Conservation (phyloP, 2,329 filamentous ascomycete species). For the Kalaharituber pfeilii region DNA sequence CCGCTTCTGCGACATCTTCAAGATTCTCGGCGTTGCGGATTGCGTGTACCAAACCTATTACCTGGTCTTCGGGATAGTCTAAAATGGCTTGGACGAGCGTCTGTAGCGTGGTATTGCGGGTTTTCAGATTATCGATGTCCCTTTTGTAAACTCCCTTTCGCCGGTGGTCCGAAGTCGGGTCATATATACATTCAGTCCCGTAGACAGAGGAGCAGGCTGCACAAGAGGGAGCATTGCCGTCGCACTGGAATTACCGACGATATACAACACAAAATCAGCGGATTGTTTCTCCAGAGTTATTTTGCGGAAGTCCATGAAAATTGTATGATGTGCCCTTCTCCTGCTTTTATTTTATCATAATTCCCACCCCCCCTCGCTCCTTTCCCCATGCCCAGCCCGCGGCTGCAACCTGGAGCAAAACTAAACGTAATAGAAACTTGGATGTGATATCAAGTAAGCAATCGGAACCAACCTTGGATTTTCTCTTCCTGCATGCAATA, state of each 20-base stretch:
- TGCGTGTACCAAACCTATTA: conserved; percentile 59
- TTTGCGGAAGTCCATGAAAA: not conserved
- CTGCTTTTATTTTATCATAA: too few species aligned
- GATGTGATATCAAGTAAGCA: not conserved
- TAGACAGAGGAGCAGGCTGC: conserved; percentile 95
- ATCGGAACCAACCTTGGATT: conserved; percentile 42
- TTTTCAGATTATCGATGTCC: conserved; percentile 75
- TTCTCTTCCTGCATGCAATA: conserved; percentile 59
- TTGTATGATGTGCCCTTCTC: too few species aligned
- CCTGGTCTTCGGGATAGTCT: conserved; percentile 66
- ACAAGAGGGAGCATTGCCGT: conserved; percentile 78
- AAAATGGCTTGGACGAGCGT: conserved; percentile 85
- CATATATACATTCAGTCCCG: conserved; percentile 76
- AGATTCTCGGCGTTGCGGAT: conserved; percentile 73
- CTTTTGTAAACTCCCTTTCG: conserved; percentile 95
- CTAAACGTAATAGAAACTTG: not conserved
- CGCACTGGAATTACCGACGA: conserved; percentile 39
- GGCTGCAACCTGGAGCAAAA: not conserved
- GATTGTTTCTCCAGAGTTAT: not conserved
- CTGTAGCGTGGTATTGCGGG: conserved; percentile 70
- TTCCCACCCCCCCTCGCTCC: conserved; percentile 4
- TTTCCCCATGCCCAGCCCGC: not conserved
- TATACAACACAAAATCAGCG: not conserved
- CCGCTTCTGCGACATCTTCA: conserved; percentile 38
- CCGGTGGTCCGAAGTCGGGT: conserved; percentile 87